Evolutionary conservation across 345 rosid genomes (phyloP).

Genomic region (Cardamine resedifolia): DNA sequence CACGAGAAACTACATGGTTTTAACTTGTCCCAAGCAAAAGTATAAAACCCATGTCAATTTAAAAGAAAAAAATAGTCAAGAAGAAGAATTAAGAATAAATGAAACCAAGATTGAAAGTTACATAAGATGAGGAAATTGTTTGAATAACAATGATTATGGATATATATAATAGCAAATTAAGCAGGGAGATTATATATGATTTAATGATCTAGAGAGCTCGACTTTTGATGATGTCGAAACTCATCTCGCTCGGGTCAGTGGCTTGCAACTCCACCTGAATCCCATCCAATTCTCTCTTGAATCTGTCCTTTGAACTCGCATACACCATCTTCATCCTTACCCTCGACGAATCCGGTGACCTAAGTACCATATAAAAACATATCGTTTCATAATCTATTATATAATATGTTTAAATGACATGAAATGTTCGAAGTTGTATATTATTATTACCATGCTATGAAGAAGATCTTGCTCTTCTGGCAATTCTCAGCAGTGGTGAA

Average conservation of each 20-base stretch:
- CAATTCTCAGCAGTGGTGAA: slow-evolving; percentile 81
- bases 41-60: slow-evolving; percentile 28
- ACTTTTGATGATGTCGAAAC: slow-evolving; percentile 73
- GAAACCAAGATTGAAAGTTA: slow-evolving; percentile 31
- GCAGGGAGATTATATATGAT: background rate
- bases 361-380: slow-evolving; percentile 16
- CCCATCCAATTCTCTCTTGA: slow-evolving; percentile 94
- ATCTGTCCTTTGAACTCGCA: slow-evolving; percentile 94
- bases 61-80: background rate
- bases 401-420: background rate
- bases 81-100: slow-evolving; percentile 17
- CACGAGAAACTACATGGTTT: slow-evolving; percentile 32
- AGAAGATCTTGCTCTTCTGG: slow-evolving; percentile 99
- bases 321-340: slow-evolving; percentile 94
- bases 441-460: slow-evolving; percentile 87
- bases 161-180: background rate
- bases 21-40: slow-evolving; percentile 16
- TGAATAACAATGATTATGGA: slow-evolving; percentile 16
- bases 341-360: slow-evolving; percentile 85
- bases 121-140: slow-evolving; percentile 23
- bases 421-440: slow-evolving; percentile 15
- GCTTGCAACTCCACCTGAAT: slow-evolving; percentile 96
- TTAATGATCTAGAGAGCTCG: slow-evolving; percentile 66
- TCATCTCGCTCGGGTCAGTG: slow-evolving; percentile 99
- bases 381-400: background rate